phyloP scores from a whole-genome alignment of 345 rosid genomes.

The Eucalyptus erythrocorys region DNA sequence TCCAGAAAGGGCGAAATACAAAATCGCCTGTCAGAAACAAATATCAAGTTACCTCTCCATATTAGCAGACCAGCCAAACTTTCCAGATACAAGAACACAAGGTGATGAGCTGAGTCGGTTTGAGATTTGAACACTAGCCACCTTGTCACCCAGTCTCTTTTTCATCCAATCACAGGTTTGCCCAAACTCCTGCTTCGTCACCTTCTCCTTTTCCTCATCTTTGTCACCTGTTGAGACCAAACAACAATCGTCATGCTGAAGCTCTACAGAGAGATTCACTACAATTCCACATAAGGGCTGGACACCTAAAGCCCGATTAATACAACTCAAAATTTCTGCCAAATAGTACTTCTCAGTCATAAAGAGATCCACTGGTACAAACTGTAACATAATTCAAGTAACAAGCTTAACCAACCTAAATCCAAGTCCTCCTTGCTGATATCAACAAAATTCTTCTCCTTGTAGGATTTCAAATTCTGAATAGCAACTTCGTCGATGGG shows the following conservation, averaged over 20 bases:
- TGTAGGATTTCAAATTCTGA: conserved; percentile 83
- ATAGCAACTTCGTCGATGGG: conserved; percentile 93
- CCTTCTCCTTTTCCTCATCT: conserved; percentile 82
- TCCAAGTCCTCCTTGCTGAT: conserved; percentile 98
- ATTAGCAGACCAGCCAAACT: conserved; percentile 99
- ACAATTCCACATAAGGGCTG: neutral
- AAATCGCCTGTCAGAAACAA: neutral
- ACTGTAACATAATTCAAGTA: neutral
- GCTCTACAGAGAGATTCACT: neutral
- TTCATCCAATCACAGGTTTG: conserved; percentile 96
- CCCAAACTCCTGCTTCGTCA: conserved; percentile 67
- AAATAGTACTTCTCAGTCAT: neutral
- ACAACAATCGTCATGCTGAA: neutral
- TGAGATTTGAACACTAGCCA: conserved; percentile 85
- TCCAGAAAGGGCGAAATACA: neutral
- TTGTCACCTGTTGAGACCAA: conserved; percentile 53
- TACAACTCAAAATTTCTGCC: neutral
- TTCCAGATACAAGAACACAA: conserved; percentile 88
- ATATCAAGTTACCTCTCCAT: conserved; percentile 69
- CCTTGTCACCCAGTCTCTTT: conserved; percentile 77
- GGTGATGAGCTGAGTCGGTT: conserved; percentile 91
- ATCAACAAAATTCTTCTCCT: conserved; percentile 92
- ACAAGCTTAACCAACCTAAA: conserved; percentile 39
- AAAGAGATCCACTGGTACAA: neutral
- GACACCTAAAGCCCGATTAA: neutral